Percentiles rank a stretch among this genome's conserved stretches.
Conservation (phyloP, 2,329 filamentous ascomycete species). For the Aotearoamyces nothofagi region DNA sequence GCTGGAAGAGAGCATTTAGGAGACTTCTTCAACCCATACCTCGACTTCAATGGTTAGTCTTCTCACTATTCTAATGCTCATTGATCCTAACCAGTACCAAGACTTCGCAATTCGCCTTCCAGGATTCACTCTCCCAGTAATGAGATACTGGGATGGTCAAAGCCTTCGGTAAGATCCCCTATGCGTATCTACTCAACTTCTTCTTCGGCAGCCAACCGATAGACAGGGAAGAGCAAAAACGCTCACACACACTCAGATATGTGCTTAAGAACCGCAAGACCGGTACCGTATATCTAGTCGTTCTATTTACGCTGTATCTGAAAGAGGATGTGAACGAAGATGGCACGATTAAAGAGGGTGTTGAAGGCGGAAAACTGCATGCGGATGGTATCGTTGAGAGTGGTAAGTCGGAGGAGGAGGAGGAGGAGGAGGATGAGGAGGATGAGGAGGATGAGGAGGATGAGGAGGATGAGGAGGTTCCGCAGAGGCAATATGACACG, state of each 20-base stretch:
- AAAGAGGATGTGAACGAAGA: conserved; percentile 49
- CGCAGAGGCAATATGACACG: too few species aligned
- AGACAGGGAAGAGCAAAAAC: conserved; percentile 22
- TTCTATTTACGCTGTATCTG: conserved; percentile 65
- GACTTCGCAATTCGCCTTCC: conserved; percentile 58
- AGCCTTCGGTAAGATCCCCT: conserved; percentile 45
- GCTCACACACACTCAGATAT: conserved; percentile 80
- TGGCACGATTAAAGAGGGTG: conserved; percentile 31
- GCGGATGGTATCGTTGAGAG: too few species aligned
- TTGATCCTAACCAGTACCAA: conserved; percentile 8
- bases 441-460: too few species aligned
- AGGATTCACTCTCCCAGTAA: conserved; percentile 56
- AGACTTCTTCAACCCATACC: conserved; percentile 83
- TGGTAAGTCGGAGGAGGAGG: too few species aligned
- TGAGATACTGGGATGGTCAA: conserved; percentile 71
- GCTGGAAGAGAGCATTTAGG: conserved; percentile 42
- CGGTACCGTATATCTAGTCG: conserved; percentile 61
- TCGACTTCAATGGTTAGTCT: conserved; percentile 60
- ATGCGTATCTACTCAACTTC: conserved; percentile 15
- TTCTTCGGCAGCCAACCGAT: conserved; percentile 5
- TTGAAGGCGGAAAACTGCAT: conserved; percentile 16
- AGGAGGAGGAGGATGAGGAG: too few species aligned
- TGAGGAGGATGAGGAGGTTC: too few species aligned
- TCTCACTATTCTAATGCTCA: neutral
- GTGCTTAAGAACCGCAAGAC: conserved; percentile 72